Evolutionary conservation across 371 early-diverging fungal species (phyloP), one percentile per base, ranked within the genome.

Genomic region (Blastocladiella emersonii): DNA sequence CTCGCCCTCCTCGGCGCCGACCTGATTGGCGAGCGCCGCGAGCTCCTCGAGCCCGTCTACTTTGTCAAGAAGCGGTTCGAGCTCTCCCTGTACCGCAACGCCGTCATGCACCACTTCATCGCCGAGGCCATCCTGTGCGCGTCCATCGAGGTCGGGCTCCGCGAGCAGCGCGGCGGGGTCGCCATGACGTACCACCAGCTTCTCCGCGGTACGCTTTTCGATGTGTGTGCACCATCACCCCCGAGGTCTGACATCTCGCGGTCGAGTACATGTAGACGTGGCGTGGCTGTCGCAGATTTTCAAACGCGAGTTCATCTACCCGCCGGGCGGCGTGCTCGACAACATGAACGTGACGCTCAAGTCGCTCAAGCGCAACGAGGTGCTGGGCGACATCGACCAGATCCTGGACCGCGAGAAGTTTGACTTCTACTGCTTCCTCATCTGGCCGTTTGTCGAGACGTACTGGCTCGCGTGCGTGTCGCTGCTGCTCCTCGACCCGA

Each of bases 381-480:
- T 41, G 30, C 12, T 59, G 3, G 8, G 15, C 37, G n/a, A n/a
- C 15, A 27, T 43, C 12, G 37, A 59, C 27, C 25, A 25, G 32
- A 37, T 41, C 15, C 15, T 37, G n/a, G 36, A 59, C 23, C 59
- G 64, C 27, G 57, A 25, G 21, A 56, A 35, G 36, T 61, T 41
- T 63, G 89, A 91, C 71, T 89, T 90, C 71, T 84, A 87, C 63
- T 89, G 91, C 64, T 92, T 91, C 74, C 67, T 86, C 64, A 73
- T 90, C 39, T 92, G 92, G 92, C 91, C 91, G 21, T 92, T 90
- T 68, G 76, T 92, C 43, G 92, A 92, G 68, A 86, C 89, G 27
- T 92, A 92, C 68, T 92, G 92, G 92, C 75, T 86, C 27, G 84
- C 84, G 19, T 68, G 74, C 41, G 66, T 70, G 51, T 67, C 65